Base-by-base conservation (phyloP, 257 asterid species). In the Cynanchum wilfordii region DNA sequence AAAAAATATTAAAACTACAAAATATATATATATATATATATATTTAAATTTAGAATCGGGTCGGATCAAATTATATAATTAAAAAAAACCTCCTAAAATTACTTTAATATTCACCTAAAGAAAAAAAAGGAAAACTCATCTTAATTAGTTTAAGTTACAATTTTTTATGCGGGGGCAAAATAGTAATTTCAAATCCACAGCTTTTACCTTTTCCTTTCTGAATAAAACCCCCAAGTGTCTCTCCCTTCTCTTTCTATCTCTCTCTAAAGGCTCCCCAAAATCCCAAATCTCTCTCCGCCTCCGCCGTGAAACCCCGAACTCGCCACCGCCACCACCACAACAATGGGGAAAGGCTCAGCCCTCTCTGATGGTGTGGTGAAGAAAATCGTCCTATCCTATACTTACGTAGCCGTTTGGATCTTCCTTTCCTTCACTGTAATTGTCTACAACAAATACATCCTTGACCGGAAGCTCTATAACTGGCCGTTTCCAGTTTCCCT, bases 401-500 rank as follows among this genome's bases (percentile, higher is more conserved):
- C 85, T 30, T 87, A 89, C 75, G 92, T 89, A 5, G 84, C 87
- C 68, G 65, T 87, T 17, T 89, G 96, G 96, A 86, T 89, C 83
- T 81, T 85, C 86, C 92, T 90, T 52, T 89, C 96, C 70, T 86
- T 87, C 81, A 79, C 91, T 3, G 96, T 89, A 58, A 89, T 89
- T 63, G 86, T 89, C 66, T 89, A 89, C 89, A 89, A 89, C 90
- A 89, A 89, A 22, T 89, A 84, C 83, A 89, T 89, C 82, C 93
- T 89, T 33, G 96, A 89, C 78, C 73, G 73, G 7, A 84, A 87
- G 79, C 88, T 86, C 82, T 89, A 89, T 83, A 79, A 87, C 62
- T 89, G 96, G 93, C 91, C 96, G 0, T 89, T 74, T 50, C 96
- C 93, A 29, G 86, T 89, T 74, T 89, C 96, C 33, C 96, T 89